phyloP scores from a whole-genome alignment of 805 yeast genomes.

The Lipomyces lipofer region DNA sequence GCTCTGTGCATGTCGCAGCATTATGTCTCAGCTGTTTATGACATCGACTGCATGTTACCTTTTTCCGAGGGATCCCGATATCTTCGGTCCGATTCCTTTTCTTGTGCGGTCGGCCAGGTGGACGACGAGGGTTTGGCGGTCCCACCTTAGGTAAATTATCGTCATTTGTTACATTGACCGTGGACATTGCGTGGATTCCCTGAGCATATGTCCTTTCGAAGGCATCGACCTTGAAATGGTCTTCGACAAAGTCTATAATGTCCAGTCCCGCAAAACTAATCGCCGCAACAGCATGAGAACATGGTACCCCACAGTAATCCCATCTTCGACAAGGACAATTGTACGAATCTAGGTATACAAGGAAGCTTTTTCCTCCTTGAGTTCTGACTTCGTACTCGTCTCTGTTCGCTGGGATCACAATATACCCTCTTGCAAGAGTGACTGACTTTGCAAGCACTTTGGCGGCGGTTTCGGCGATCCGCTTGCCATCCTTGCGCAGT shows the following conservation, averaged over 20 bases:
- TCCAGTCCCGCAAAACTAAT: neutral
- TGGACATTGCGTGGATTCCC: neutral
- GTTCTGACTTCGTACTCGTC: conserved; percentile 1
- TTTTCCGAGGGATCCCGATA: neutral
- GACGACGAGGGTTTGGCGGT: neutral
- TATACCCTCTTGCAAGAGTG: neutral
- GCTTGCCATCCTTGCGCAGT: neutral
- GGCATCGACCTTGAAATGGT: neutral
- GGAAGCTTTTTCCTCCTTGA: neutral
- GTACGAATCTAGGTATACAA: neutral
- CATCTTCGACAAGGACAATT: neutral
- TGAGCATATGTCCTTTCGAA: neutral
- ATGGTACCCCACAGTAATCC: neutral
- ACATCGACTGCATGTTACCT: neutral
- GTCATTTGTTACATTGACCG: neutral
- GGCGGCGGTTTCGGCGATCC: neutral
- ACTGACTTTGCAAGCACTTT: neutral
- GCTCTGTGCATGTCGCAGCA: too few species aligned
- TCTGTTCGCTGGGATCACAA: neutral
- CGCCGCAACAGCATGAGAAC: neutral
- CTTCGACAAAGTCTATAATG: neutral
- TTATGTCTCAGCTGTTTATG: neutral
- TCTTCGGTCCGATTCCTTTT: neutral
- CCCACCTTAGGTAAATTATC: neutral
- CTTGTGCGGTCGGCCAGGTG: conserved; percentile 1